A percentile compares a stretch with the other conserved stretches of the same genome.
phyloP scores from a whole-genome alignment of 768 basidiomycete genomes.

The Xerocomus spinulosus region DNA sequence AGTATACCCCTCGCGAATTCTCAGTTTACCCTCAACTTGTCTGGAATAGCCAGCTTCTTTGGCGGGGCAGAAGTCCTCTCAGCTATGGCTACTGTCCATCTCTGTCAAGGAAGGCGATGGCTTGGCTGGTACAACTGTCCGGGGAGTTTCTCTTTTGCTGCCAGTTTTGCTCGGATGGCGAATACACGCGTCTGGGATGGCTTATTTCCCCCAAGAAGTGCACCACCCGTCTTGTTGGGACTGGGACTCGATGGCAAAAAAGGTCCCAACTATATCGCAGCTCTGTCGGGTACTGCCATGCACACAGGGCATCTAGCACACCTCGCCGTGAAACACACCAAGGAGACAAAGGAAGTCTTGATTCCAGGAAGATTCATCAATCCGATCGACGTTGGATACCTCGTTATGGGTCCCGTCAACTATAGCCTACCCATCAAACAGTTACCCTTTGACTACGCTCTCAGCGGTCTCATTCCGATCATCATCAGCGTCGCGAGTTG shows the following conservation, averaged over 20 bases:
- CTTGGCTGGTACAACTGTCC: slow-evolving; percentile 39
- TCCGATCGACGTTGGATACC: slow-evolving; percentile 15
- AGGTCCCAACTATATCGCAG: slow-evolving; percentile 27
- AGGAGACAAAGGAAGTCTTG: slow-evolving; percentile 3
- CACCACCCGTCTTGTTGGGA: slow-evolving; percentile 21
- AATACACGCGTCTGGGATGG: slow-evolving; percentile 25
- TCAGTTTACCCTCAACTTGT: slow-evolving; percentile 21
- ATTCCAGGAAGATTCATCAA: slow-evolving; percentile 21
- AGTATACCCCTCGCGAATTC: slow-evolving; percentile 9
- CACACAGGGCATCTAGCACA: slow-evolving; percentile 23
- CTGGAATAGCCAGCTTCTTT: slow-evolving; percentile 33
- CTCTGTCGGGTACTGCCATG: slow-evolving; percentile 22
- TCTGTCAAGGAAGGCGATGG: slow-evolving; percentile 31
- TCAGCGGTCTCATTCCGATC: slow-evolving; percentile 21
- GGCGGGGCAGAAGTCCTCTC: slow-evolving; percentile 34
- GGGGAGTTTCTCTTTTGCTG: slow-evolving; percentile 30
- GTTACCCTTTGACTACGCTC: neutral
- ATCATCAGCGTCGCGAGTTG: slow-evolving; percentile 16
- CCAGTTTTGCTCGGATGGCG: slow-evolving; percentile 28
- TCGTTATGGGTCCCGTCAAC: slow-evolving; percentile 11
- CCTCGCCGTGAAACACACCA: slow-evolving; percentile 16
- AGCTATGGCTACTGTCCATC: slow-evolving; percentile 33
- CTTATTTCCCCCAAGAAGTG: slow-evolving; percentile 17
- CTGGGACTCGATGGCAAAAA: slow-evolving; percentile 23
- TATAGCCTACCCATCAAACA: slow-evolving; percentile 4